Base-by-base conservation (phyloP, 2,329 filamentous ascomycete genomes). In the Aquanectria penicillioides region DNA sequence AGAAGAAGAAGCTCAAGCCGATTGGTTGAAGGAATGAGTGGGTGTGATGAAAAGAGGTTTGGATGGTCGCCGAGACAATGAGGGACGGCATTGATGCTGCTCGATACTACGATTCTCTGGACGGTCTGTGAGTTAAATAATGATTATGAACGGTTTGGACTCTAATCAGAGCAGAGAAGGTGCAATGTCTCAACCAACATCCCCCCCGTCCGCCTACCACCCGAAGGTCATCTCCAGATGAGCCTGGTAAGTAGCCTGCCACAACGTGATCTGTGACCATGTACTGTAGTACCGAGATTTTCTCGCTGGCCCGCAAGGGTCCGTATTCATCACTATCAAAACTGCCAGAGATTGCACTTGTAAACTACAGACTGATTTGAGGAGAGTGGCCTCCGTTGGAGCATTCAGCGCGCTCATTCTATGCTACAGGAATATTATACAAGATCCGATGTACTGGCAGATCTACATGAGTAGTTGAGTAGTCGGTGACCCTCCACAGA, bases 1-100 rank as follows among this genome's bases (percentile, higher is more conserved):
- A 88, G 75, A 86, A 88, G 77, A 91, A 91, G 81, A 91, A 92
- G 81, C 78, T 86, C 50, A 88, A 88, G 81, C 83, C 84, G 1
- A 86, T 88, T 57, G 85, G 84, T 28, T 87, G 70, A 80, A 53
- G 23, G 28, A 34, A 23, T 17, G 34, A 18, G 9, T 17, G 15
- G 31, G 15, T 10, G 15, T 20, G 10, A 40, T 8, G 13, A 29
- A 37, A 18, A 63, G 33, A 41, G 50, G 22, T 38, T 52, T 57
- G 38, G 47, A 49, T n/a, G n/a, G n/a, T n/a, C n/a, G n/a, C 38
- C 50, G 50, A 25, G 36, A 36, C 29, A 43, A 22, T 33, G 46
- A 15, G 12, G 41, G 47, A 59, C 33, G 53, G 44, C 48, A 57
- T 36, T 48, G 44, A 65, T 55, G 57, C 26, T 44, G 46, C 31